Evolutionary conservation across 148 eudicot species (phyloP).

Genomic region (Vaccinium corymbosum): DNA sequence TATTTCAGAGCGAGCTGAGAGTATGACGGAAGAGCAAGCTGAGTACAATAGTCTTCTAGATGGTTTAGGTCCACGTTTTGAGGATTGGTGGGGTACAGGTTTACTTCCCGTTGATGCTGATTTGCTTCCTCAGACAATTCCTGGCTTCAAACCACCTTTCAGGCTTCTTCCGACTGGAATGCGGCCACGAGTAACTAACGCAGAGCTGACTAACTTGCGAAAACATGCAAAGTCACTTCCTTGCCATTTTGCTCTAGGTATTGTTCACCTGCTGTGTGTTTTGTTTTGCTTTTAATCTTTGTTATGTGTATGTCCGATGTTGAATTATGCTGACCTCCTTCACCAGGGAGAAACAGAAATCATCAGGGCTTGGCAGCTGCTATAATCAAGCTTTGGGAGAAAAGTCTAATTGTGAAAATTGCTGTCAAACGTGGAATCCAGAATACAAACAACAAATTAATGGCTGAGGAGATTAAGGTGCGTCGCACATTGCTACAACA

Average conservation of each 20-base stretch:
- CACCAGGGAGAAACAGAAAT: slow-evolving; percentile 89
- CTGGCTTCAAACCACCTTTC: slow-evolving; percentile 78
- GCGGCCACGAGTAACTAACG: slow-evolving; percentile 75
- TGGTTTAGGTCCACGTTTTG: slow-evolving; percentile 93
- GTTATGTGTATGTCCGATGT: slow-evolving; percentile 12
- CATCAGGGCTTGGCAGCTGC: slow-evolving; percentile 96
- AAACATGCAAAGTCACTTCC: slow-evolving; percentile 92
- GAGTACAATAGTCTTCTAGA: slow-evolving; percentile 68
- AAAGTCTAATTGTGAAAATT: slow-evolving; percentile 89
- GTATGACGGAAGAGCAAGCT: slow-evolving; percentile 69
- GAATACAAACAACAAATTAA: slow-evolving; percentile 88
- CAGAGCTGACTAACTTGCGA: slow-evolving; percentile 75
- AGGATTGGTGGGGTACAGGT: slow-evolving; percentile 99
- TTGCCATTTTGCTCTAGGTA: slow-evolving; percentile 99
- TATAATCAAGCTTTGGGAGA: slow-evolving; percentile 95
- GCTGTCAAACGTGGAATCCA: slow-evolving; percentile 98
- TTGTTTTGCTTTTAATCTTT: slow-evolving; percentile 4
- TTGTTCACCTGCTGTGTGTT: slow-evolving; percentile 5
- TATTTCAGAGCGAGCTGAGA: slow-evolving; percentile 28
- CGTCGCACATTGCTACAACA: slow-evolving; percentile 2
- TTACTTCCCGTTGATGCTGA: slow-evolving; percentile 95
- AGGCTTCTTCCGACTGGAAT: slow-evolving; percentile 90
- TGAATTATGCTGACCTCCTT: slow-evolving; percentile 12
- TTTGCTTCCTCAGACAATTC: slow-evolving; percentile 81
- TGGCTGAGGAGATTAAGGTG: slow-evolving; percentile 94